Conservation (phyloP, 805 yeast species). For the Alloascoidea hylecoeti region DNA sequence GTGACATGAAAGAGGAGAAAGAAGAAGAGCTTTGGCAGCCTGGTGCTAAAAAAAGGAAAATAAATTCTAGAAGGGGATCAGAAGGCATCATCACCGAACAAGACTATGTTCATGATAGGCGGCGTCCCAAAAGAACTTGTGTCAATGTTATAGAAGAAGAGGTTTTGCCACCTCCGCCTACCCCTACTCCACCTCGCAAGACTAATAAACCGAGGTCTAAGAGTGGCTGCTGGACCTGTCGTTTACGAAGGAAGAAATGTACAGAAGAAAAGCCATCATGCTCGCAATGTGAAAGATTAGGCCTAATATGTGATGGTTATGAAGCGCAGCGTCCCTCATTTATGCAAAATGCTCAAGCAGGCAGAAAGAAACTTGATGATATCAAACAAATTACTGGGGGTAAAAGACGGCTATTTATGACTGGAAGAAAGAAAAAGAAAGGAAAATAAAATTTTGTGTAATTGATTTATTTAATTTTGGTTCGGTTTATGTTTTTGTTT, state of each 20-base stretch:
- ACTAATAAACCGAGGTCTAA: constrained; percentile 23
- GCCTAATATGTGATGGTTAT: constrained; percentile 45
- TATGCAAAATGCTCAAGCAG: constrained; percentile 22
- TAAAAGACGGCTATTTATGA: constrained; percentile 15
- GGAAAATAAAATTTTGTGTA: too few relatives aligned
- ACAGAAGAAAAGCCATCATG: constrained; percentile 53
- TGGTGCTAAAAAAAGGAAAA: too few relatives aligned
- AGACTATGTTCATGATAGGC: too few relatives aligned
- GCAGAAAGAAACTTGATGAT: constrained; percentile 31
- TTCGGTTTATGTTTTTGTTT: too few relatives aligned
- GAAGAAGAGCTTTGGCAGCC: too few relatives aligned
- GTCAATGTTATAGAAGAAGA: too few relatives aligned
- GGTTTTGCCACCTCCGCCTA: too few relatives aligned
- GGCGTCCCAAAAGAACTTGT: too few relatives aligned
- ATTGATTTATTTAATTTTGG: too few relatives aligned
- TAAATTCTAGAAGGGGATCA: too few relatives aligned
- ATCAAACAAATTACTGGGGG: constrained; percentile 26
- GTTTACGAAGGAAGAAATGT: constrained; percentile 60
- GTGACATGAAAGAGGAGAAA: too few relatives aligned
- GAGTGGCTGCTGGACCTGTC: constrained; percentile 70
- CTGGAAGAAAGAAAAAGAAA: constrained; percentile 11
- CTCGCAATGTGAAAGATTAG: constrained; percentile 38
- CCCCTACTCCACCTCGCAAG: background rate
- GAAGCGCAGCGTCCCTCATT: constrained; percentile 34
- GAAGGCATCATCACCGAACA: too few relatives aligned